Evolutionary conservation across 1,139 yeast species (phyloP).

Genomic region (Yamadazyma atmosphaerica): DNA sequence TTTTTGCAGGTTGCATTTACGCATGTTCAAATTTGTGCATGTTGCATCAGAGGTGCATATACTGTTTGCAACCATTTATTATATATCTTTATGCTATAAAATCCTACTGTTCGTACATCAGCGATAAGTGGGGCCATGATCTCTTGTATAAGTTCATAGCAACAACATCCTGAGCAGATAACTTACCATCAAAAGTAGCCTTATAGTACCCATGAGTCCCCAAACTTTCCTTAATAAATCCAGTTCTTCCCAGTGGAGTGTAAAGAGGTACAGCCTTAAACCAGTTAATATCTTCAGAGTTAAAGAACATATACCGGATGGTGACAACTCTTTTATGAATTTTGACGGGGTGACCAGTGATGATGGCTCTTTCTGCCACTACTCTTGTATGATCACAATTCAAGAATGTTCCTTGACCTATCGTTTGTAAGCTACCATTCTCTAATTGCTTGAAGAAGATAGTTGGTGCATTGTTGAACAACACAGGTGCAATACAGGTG

Average conservation of each 20-base stretch:
- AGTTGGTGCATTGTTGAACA: constrained; percentile 82
- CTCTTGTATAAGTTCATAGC: constrained; percentile 95
- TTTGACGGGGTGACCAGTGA: constrained; percentile 95
- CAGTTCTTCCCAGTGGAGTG: constrained; percentile 89
- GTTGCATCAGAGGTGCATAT: too few relatives aligned
- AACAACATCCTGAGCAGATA: constrained; percentile 88
- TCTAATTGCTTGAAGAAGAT: constrained; percentile 56
- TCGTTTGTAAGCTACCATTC: constrained; percentile 57
- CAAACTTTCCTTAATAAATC: constrained; percentile 89
- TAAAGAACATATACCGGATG: constrained; percentile 96
- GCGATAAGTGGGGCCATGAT: constrained; percentile 73
- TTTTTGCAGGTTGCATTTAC: not conserved
- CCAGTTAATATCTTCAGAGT: constrained; percentile 82
- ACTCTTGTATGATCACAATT: constrained; percentile 85
- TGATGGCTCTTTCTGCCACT: constrained; percentile 80
- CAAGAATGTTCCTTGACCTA: constrained; percentile 89
- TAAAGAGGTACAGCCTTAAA: constrained; percentile 91
- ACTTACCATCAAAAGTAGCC: constrained; percentile 89
- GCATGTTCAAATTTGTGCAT: too few relatives aligned
- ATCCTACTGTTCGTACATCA: not conserved
- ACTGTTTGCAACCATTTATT: too few relatives aligned
- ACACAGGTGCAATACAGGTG: constrained; percentile 86
- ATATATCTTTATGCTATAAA: too few relatives aligned
- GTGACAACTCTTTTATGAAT: constrained; percentile 92
- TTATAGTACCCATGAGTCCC: constrained; percentile 99